Evolutionary conservation across 1,284 basidiomycete species (phyloP).

Genomic region (Phaffia rhodozyma): DNA sequence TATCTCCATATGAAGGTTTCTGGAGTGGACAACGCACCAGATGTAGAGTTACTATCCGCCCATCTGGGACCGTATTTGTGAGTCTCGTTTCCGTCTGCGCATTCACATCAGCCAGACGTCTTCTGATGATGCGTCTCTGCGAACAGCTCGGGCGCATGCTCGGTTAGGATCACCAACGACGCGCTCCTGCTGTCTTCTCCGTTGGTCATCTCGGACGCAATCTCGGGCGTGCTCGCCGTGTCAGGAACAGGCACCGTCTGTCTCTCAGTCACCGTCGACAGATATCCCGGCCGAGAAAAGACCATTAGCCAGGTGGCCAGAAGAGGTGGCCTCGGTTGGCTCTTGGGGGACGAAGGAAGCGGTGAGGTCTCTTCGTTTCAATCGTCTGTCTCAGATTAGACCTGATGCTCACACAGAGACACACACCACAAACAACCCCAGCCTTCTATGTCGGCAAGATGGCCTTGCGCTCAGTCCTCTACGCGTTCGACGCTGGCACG

Average conservation of each 20-base stretch:
- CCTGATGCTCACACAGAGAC: not conserved
- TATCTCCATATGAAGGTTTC: not conserved
- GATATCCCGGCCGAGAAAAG: not conserved
- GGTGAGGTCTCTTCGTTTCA: not conserved
- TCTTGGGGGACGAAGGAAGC: constrained; percentile 18
- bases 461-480: constrained; percentile 6
- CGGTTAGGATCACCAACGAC: constrained; percentile 17
- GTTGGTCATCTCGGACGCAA: not conserved
- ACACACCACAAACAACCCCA: not conserved
- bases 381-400: not conserved
- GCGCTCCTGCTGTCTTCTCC: constrained; percentile 17
- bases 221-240: constrained; percentile 12
- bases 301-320: constrained; percentile 3
- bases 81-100: not conserved
- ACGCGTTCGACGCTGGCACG: constrained; percentile 4
- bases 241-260: constrained; percentile 14
- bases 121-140: not conserved
- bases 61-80: constrained; percentile 8
- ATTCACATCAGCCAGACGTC: not conserved
- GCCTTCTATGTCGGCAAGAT: constrained; percentile 13
- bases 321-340: constrained; percentile 16
- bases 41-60: not conserved
- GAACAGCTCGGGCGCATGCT: not conserved
- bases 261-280: not conserved
- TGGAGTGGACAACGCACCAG: constrained; percentile 10